phyloP scores from a whole-genome alignment of 768 basidiomycete genomes.

The Strobilomyces dryophilus region DNA sequence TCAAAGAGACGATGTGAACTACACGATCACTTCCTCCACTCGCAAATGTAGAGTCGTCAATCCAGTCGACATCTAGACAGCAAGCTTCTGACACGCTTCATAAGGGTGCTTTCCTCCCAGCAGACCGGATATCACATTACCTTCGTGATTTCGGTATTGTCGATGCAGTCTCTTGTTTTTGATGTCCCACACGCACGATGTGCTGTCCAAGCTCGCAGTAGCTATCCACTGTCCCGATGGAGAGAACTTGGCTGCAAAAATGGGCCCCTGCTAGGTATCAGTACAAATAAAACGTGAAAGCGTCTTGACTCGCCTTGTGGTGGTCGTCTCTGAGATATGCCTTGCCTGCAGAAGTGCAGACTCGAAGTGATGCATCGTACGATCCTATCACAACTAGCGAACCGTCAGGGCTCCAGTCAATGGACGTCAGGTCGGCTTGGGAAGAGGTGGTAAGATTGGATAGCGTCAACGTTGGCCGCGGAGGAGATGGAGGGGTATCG shows the following conservation, averaged over 20 bases:
- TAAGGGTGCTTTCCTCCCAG: slow-evolving; percentile 1
- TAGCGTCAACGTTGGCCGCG: slow-evolving; percentile 40
- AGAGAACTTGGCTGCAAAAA: slow-evolving; percentile 78
- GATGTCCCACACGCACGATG: slow-evolving; percentile 77
- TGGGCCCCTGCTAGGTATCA: slow-evolving; percentile 56
- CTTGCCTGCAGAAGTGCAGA: slow-evolving; percentile 59
- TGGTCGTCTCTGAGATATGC: slow-evolving; percentile 58
- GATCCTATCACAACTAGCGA: slow-evolving; percentile 73
- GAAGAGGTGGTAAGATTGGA: slow-evolving; percentile 45
- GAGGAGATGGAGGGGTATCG: slow-evolving; percentile 16
- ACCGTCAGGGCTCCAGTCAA: slow-evolving; percentile 77
- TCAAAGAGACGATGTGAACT: slow-evolving; percentile 59
- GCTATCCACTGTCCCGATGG: slow-evolving; percentile 66
- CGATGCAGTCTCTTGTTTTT: slow-evolving; percentile 52
- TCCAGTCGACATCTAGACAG: slow-evolving; percentile 80
- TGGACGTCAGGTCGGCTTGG: slow-evolving; percentile 63
- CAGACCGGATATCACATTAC: slow-evolving; percentile 34
- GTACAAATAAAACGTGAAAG: slow-evolving; percentile 4
- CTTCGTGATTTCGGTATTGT: slow-evolving; percentile 64
- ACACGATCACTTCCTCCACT: slow-evolving; percentile 68
- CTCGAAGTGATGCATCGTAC: slow-evolving; percentile 67
- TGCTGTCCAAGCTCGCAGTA: slow-evolving; percentile 75
- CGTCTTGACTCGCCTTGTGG: slow-evolving; percentile 51
- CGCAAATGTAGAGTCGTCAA: slow-evolving; percentile 65
- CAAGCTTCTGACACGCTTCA: slow-evolving; percentile 46